phyloP scores from a whole-genome alignment of 1,139 yeast genomes.

The Yamadazyma buinensis region DNA sequence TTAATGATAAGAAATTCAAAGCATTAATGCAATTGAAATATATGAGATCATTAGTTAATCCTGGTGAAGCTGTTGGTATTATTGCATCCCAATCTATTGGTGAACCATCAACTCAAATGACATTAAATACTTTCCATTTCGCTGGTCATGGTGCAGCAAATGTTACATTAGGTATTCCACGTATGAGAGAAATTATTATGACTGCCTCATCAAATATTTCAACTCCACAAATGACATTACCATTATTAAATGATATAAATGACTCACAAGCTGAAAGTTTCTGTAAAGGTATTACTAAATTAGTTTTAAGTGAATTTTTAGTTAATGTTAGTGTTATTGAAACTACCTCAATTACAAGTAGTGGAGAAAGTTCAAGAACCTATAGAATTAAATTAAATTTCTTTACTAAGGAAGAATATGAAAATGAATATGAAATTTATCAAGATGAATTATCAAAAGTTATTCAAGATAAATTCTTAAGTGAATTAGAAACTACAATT shows the following conservation, averaged over 20 bases:
- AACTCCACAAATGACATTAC: conserved; percentile 98
- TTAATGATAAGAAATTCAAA: conserved; percentile 84
- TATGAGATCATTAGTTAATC: conserved; percentile 91
- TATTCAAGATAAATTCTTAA: conserved; percentile 62
- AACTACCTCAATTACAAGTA: conserved; percentile 62
- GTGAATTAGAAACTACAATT: conserved; percentile 66
- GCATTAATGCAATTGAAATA: conserved; percentile 97
- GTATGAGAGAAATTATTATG: conserved; percentile 99
- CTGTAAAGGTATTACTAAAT: conserved; percentile 86
- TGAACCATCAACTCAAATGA: conserved; percentile 99
- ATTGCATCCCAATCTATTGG: conserved; percentile 98
- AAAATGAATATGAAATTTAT: conserved; percentile 82
- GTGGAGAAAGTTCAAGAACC: conserved; percentile 59
- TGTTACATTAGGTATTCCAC: conserved; percentile 98
- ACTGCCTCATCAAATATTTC: conserved; percentile 93
- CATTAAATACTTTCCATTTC: conserved; percentile 97
- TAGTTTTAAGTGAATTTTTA: conserved; percentile 82
- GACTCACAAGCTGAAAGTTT: conserved; percentile 90
- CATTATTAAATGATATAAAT: conserved; percentile 70
- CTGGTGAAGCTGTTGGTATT: conserved; percentile 98
- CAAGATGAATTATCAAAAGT: conserved; percentile 75
- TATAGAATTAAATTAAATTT: conserved; percentile 73
- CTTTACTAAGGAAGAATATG: conserved; percentile 75
- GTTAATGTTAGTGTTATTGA: conserved; percentile 85
- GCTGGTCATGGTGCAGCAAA: conserved; percentile 99